phyloP scores from a whole-genome alignment of 257 asterid genomes.

The Phtheirospermum japonicum region DNA sequence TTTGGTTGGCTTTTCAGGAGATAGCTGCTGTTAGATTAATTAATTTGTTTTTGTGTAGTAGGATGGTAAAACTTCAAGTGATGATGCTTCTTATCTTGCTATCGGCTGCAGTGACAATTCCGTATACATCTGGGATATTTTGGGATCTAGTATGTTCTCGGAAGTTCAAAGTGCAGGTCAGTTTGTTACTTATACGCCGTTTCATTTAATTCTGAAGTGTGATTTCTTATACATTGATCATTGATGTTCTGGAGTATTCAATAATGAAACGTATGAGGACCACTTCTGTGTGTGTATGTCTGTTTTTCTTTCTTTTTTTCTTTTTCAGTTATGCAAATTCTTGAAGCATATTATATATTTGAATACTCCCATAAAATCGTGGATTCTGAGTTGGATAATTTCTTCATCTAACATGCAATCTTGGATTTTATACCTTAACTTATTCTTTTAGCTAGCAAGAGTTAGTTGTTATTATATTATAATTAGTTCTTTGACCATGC shows the following conservation, averaged over 20 bases:
- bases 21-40: neutral
- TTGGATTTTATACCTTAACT: slow-evolving; percentile 15
- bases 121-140: slow-evolving; percentile 69
- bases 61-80: slow-evolving; percentile 41
- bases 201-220: slow-evolving; percentile 12
- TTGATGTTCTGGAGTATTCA: slow-evolving; percentile 3
- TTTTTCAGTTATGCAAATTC: neutral
- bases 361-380: neutral
- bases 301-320: slow-evolving; percentile 10
- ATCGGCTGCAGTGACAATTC: slow-evolving; percentile 86
- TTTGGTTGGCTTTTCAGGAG: neutral
- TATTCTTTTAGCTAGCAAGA: slow-evolving; percentile 17
- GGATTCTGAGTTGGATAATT: neutral
- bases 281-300: slow-evolving; percentile 14
- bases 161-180: slow-evolving; percentile 67
- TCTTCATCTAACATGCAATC: slow-evolving; percentile 8
- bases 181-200: slow-evolving; percentile 14
- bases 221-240: neutral
- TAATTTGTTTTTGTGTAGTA: slow-evolving; percentile 28
- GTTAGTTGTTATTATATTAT: neutral
- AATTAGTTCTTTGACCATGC: slow-evolving; percentile 11
- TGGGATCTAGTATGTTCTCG: slow-evolving; percentile 38
- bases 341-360: neutral
- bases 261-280: neutral
- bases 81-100: slow-evolving; percentile 49